These are phyloP conservation scores for Eucalyptus coolabah DNA, from an alignment of 345 rosid species.

Conservation along the genomic window DNA sequence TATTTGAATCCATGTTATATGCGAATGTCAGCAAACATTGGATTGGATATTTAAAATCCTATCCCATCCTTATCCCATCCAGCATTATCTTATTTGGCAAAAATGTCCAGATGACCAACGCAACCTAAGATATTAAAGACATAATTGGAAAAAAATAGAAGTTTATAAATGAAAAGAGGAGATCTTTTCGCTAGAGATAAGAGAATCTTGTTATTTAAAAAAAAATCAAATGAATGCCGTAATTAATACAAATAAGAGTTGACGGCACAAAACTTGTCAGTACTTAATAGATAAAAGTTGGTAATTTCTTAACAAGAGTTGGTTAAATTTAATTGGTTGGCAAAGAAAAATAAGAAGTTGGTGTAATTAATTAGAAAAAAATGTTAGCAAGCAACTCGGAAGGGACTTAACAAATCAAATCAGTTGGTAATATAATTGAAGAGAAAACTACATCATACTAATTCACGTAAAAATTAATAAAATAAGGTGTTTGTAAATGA, in stretches of 20 bases:
- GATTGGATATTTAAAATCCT: not conserved
- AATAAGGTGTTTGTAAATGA: not conserved
- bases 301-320: not conserved
- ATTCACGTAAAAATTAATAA: not conserved
- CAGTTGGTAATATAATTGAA: not conserved
- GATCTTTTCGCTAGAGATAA: no score
- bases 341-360: not conserved
- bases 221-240: not conserved
- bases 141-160: not conserved
- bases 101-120: not conserved
- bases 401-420: not conserved
- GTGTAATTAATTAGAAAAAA: not conserved
- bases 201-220: not conserved
- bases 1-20: not conserved
- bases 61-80: not conserved
- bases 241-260: not conserved
- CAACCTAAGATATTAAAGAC: not conserved
- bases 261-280: not conserved
- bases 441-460: not conserved
- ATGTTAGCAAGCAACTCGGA: not conserved
- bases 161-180: not conserved
- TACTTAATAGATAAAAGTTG: not conserved
- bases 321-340: not conserved
- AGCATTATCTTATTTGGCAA: no score
- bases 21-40: no score